Conservation (phyloP, 2,329 filamentous ascomycete genomes). For the Ophiostoma sp. region DNA sequence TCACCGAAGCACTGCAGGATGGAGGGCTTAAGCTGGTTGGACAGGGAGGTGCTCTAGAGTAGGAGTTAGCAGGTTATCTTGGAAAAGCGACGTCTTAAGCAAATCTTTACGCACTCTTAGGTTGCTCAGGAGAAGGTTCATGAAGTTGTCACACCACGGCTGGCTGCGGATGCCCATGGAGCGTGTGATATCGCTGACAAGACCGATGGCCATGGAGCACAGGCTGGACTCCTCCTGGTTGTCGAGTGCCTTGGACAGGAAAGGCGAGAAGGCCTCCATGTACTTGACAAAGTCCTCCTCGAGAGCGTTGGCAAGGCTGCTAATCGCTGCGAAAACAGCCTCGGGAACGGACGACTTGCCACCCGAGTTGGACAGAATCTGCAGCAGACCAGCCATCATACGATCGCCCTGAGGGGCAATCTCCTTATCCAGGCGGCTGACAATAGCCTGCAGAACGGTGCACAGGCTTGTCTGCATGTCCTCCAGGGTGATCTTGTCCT, state of each 20-base stretch:
- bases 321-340: slow-evolving; percentile 85
- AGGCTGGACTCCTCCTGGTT: slow-evolving; percentile 94
- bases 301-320: slow-evolving; percentile 82
- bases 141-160: slow-evolving; percentile 93
- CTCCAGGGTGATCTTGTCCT: slow-evolving; percentile 91
- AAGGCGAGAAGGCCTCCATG: slow-evolving; percentile 91
- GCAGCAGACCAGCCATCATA: slow-evolving; percentile 85
- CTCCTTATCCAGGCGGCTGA: slow-evolving; percentile 85
- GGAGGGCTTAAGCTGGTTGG: slow-evolving; percentile 95
- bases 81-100: too few relatives aligned
- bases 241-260: slow-evolving; percentile 85
- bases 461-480: slow-evolving; percentile 96
- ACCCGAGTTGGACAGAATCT: slow-evolving; percentile 70
- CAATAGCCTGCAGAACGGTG: slow-evolving; percentile 85
- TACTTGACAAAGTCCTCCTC: slow-evolving; percentile 94
- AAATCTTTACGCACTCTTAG: slow-evolving; percentile 37
- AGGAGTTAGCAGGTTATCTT: slow-evolving; percentile 18
- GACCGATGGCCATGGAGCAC: slow-evolving; percentile 93
- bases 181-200: slow-evolving; percentile 93
- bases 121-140: slow-evolving; percentile 96
- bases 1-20: slow-evolving; percentile 98
- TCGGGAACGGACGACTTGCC: slow-evolving; percentile 92
- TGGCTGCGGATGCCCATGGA: slow-evolving; percentile 85
- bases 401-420: slow-evolving; percentile 84
- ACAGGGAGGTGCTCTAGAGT: slow-evolving; percentile 67